Base-by-base conservation (phyloP, 371 early-diverging fungal genomes). In the Zychaea mexicana region DNA sequence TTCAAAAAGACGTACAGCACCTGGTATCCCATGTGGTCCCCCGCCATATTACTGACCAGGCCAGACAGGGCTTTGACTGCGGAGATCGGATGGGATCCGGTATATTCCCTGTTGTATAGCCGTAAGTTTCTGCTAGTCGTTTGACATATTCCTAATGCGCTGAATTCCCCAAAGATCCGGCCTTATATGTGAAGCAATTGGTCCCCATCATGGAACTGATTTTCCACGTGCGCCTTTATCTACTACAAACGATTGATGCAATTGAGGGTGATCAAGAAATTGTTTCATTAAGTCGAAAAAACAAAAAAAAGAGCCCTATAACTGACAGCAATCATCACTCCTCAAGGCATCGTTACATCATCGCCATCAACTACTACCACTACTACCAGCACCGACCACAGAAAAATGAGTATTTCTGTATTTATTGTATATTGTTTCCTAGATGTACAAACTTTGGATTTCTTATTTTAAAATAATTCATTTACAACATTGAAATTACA, bases 1-100 rank as follows among this genome's bases (percentile, higher is more conserved):
- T n/a, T n/a, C n/a, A n/a, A n/a, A 49, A 74, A 73, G 71, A 84
- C 67, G 55, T 81, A 73, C 78, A 60, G 70, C 79, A 82, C 82
- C 61, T 61, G 53, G 72, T 74, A 78, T 84, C 82, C 81, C 84
- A 76, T 62, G 79, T 77, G 73, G 80, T 84, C 82, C 62, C 84
- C 80, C 73, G 73, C 74, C 77, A 62, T 71, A 84, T 81, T 84
- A 84, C 82, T 82, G 69, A 73, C 70, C 52, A 55, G 52, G 84
- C 84, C 71, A 73, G 64, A 68, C 74, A 68, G 57, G 60, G 75
- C 72, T n/a, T 84, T 84, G 69, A 78, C 82, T 84, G 66, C 82
- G 79, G 77, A 80, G 84, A 84, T 84, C 82, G 71, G 77, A 82
- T 81, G 82, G 76, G 84, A 74, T 79, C 78, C 74, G 81, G 81